These are phyloP conservation scores for Globisporangium nagaii DNA, from an alignment of 352 stramenopile genomes.

Conservation along the genomic window DNA sequence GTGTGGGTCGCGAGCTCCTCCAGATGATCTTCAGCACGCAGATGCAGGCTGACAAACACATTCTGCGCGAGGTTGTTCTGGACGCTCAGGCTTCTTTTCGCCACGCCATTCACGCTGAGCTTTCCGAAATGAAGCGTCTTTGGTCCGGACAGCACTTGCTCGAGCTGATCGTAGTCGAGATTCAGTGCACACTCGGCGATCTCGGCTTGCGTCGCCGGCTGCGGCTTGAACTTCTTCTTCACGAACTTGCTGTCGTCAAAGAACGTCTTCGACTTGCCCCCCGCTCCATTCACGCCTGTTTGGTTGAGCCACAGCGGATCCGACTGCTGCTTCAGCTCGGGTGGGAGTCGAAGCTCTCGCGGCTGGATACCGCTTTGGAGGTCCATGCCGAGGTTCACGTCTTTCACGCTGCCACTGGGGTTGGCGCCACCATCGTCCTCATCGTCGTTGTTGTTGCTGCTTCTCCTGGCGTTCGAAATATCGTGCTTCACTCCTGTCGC, in stretches of 20 bases:
- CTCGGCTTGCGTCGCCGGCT: conserved; percentile 87
- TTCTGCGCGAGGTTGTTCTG: conserved; percentile 86
- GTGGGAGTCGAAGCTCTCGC: conserved; percentile 36
- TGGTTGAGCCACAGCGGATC: conserved; percentile 72
- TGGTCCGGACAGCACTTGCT: conserved; percentile 49
- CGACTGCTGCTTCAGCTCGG: conserved; percentile 16
- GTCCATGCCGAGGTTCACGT: conserved; percentile 56
- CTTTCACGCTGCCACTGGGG: conserved; percentile 7
- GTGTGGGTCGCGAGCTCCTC: conserved; percentile 63
- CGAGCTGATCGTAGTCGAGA: conserved; percentile 77
- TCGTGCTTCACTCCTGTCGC: conserved; percentile 38
- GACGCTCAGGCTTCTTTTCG: conserved; percentile 77
- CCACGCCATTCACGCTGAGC: conserved; percentile 82
- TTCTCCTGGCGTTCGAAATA: conserved; percentile 28
- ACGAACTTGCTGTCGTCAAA: conserved; percentile 89
- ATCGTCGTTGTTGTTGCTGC: conserved; percentile 21
- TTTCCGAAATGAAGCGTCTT: conserved; percentile 91
- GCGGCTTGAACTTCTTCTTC: conserved; percentile 90
- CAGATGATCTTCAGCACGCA: conserved; percentile 30
- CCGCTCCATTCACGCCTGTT: conserved; percentile 8
- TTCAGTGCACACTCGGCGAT: conserved; percentile 72
- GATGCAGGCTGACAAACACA: conserved; percentile 65
- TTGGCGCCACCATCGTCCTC: conserved; percentile 30
- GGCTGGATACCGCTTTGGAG: conserved; percentile 44
- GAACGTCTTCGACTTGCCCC: conserved; percentile 33